Percentiles rank a stretch among this genome's conserved stretches.
phyloP scores from a whole-genome alignment of 108 stramenopile genomes.

The Stephanodiscus triporus region DNA sequence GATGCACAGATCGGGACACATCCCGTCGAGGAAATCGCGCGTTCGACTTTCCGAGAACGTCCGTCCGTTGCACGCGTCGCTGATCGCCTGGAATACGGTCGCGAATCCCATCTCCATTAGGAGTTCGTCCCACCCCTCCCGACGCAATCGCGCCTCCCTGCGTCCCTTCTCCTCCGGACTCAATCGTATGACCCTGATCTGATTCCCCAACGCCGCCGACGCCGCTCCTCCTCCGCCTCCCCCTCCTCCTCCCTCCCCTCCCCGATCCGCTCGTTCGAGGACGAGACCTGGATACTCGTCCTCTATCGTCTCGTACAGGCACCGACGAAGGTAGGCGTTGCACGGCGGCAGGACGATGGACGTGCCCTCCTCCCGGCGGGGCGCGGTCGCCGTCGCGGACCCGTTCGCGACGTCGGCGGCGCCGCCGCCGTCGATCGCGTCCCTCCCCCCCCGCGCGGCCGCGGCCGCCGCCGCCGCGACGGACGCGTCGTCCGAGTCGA shows the following conservation, averaged over 20 bases:
- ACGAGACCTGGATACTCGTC: constrained; percentile 73
- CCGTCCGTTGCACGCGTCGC: constrained; percentile 65
- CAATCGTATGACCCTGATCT: constrained; percentile 70
- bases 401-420: background rate
- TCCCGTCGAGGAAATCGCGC: constrained; percentile 22
- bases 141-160: constrained; percentile 52
- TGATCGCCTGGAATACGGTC: constrained; percentile 75
- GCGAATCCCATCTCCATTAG: constrained; percentile 67
- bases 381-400: background rate
- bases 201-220: constrained; percentile 34
- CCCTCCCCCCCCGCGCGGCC: background rate
- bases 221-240: too few species aligned
- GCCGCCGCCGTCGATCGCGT: background rate
- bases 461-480: background rate
- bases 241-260: constrained; percentile 13
- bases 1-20: constrained; percentile 12
- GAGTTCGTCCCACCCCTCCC: constrained; percentile 66
- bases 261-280: constrained; percentile 52
- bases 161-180: constrained; percentile 56
- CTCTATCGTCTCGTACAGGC: constrained; percentile 80
- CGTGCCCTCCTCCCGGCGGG: constrained; percentile 45
- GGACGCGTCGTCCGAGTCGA: constrained; percentile 59
- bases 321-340: constrained; percentile 80
- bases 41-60: constrained; percentile 21
- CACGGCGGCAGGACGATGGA: constrained; percentile 69